Conservation (phyloP, 2,329 filamentous ascomycete species). For the Colletotrichum spaethianum region DNA sequence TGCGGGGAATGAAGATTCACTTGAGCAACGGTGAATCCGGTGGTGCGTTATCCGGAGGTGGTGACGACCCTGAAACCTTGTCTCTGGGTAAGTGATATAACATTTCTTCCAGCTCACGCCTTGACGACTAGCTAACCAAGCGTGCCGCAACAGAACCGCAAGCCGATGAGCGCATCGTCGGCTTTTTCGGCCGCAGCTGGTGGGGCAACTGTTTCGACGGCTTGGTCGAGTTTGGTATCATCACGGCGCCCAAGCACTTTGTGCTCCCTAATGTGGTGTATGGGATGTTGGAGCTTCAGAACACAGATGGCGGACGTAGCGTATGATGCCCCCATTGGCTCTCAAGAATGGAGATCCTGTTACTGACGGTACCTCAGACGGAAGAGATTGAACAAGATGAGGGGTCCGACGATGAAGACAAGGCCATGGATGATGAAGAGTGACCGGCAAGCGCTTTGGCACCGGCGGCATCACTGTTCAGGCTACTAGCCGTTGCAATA, state of each 20-base stretch:
- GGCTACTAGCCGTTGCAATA: no score
- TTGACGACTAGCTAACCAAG: constrained; percentile 17
- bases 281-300: constrained; percentile 58
- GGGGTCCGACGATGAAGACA: neutral
- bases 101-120: no score
- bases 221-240: constrained; percentile 61
- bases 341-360: neutral
- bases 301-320: constrained; percentile 43
- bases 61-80: constrained; percentile 34
- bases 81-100: constrained; percentile 38
- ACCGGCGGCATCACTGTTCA: neutral
- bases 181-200: constrained; percentile 59
- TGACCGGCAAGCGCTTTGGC: neutral
- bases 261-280: constrained; percentile 58
- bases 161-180: constrained; percentile 57
- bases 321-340: neutral
- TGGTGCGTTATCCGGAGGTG: constrained; percentile 40
- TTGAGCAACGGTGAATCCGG: constrained; percentile 43
- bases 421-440: neutral
- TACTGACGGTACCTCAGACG: neutral
- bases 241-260: constrained; percentile 57
- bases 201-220: constrained; percentile 38
- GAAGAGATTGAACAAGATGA: neutral
- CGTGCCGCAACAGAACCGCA: constrained; percentile 47
- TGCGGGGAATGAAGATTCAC: constrained; percentile 46